Conservation (phyloP, 169 alveolate species). For the Eimeria maxima region DNA sequence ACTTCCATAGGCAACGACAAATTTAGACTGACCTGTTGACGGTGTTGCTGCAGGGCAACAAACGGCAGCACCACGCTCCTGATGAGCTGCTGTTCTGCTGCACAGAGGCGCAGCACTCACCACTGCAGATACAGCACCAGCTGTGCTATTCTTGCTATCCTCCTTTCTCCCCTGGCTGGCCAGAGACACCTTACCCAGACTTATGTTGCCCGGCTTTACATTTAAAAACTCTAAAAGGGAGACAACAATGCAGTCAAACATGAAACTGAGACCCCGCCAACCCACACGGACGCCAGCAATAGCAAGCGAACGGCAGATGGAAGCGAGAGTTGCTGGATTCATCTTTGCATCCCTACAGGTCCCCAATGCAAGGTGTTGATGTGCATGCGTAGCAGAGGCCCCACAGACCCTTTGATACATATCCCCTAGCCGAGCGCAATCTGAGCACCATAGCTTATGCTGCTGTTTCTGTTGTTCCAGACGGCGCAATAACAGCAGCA, state of each 20-base stretch:
- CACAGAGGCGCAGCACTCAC: background rate
- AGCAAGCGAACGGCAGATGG: conserved; percentile 39
- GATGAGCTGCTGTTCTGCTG: background rate
- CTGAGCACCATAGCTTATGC: background rate
- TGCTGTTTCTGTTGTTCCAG: background rate
- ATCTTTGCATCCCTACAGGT: background rate
- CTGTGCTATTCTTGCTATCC: background rate
- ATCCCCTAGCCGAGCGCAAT: too few species aligned
- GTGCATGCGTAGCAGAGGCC: background rate
- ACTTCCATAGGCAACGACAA: background rate
- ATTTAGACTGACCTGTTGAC: background rate
- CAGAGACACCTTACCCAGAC: background rate
- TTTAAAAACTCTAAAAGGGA: background rate
- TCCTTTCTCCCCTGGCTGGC: background rate
- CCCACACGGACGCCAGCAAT: background rate
- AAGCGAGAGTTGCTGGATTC: conserved; percentile 3
- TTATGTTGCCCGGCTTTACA: background rate
- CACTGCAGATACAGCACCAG: background rate
- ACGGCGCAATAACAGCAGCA: conserved; percentile 49
- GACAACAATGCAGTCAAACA: background rate
- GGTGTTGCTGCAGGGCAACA: background rate
- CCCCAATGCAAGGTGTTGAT: background rate
- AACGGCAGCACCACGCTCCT: background rate
- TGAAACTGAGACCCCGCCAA: background rate
- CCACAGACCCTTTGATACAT: background rate